Conservation (phyloP, 1,284 basidiomycete species). For the Puccinia triticina region DNA sequence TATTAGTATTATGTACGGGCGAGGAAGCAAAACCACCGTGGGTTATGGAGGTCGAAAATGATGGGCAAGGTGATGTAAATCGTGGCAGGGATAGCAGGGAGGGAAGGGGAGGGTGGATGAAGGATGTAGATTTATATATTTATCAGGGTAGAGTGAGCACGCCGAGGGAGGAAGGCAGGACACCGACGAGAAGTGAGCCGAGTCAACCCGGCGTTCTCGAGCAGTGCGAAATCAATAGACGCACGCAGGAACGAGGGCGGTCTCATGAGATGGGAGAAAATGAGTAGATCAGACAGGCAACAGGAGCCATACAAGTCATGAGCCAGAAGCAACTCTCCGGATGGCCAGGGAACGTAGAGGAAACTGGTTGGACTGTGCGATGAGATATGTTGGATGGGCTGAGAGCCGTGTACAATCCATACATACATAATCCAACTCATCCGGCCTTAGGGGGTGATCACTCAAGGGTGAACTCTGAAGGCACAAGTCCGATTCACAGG, state of each 20-base stretch:
- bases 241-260: not conserved
- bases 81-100: not conserved
- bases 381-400: conserved; percentile 18
- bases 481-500: conserved; percentile 10
- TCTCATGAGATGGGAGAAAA: conserved; percentile 15
- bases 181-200: not conserved
- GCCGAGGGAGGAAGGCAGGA: not conserved
- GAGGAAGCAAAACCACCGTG: not conserved
- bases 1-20: not conserved
- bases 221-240: not conserved
- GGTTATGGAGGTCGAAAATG: not conserved
- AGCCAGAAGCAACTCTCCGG: not conserved
- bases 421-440: too few relatives aligned
- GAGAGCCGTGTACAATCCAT: not conserved
- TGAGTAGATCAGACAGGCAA: conserved; percentile 11
- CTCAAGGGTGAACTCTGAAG: conserved; percentile 1
- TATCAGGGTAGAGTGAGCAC: not conserved
- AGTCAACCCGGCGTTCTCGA: not conserved
- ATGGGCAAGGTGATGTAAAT: not conserved
- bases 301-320: not conserved
- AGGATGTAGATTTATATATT: conserved; percentile 3
- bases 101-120: not conserved
- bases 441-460: not conserved
- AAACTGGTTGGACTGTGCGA: conserved; percentile 25
- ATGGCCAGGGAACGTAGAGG: conserved; percentile 17